Percentiles rank a stretch among this genome's conserved stretches.
Conservation (phyloP, 768 basidiomycete species). For the Lactarius tabidus region DNA sequence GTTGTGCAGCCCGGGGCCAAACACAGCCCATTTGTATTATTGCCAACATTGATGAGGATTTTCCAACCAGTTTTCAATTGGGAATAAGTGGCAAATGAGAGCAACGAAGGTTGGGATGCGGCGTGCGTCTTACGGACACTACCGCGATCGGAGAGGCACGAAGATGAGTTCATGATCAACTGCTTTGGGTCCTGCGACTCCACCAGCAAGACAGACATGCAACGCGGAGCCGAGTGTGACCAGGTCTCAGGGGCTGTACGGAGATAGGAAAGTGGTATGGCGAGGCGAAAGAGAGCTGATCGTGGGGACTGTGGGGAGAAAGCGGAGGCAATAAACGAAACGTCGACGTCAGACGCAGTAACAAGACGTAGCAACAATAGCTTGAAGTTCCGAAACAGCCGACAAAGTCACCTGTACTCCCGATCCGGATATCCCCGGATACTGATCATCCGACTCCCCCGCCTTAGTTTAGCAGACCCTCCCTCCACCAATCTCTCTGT, state of each 20-base stretch:
- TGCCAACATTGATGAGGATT: neutral
- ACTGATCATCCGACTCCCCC: neutral
- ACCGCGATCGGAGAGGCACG: too few relatives aligned
- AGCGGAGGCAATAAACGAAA: neutral
- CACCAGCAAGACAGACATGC: neutral
- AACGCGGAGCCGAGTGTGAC: neutral
- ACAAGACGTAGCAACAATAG: too few relatives aligned
- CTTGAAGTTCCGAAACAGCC: slow-evolving; percentile 7
- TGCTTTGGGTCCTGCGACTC: neutral
- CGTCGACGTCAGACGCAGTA: slow-evolving; percentile 14
- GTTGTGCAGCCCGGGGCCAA: neutral
- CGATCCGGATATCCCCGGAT: neutral
- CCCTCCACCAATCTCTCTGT: neutral
- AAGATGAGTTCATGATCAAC: slow-evolving; percentile 3
- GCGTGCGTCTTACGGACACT: too few relatives aligned
- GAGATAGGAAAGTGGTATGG: neutral
- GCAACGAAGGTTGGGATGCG: neutral
- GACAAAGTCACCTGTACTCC: neutral
- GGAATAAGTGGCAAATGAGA: neutral
- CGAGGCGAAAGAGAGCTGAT: neutral
- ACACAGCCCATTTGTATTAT: neutral
- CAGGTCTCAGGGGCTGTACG: neutral
- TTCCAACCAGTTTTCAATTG: neutral
- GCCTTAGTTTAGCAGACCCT: neutral
- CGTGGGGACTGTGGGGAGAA: slow-evolving; percentile 8